These are phyloP conservation scores for Echites panduratus DNA, from an alignment of 257 asterid genomes.

Conservation along the genomic window DNA sequence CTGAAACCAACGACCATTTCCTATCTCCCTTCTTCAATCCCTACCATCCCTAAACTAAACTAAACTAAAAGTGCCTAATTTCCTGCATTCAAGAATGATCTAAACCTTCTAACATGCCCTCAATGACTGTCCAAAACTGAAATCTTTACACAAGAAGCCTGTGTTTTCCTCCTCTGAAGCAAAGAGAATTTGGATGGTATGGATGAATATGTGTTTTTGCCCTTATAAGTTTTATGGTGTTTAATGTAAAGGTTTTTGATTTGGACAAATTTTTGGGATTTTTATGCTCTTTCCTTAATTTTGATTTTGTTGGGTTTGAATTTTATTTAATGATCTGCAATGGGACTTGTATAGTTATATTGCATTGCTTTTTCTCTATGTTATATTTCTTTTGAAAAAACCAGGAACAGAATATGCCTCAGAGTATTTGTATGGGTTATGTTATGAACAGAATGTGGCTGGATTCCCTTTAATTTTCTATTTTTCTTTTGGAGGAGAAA, in stretches of 20 bases:
- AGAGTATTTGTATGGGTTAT: not conserved
- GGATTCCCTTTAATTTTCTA: not conserved
- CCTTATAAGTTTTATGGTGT: not conserved
- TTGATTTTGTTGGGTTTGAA: not conserved
- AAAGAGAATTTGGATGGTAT: constrained; percentile 1
- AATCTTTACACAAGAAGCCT: not conserved
- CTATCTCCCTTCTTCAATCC: not conserved
- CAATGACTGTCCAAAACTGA: constrained; percentile 8
- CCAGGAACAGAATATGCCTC: not conserved
- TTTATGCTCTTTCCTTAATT: not conserved
- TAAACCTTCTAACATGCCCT: not conserved
- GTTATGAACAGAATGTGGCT: not conserved
- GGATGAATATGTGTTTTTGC: not conserved
- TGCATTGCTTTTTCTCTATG: not conserved
- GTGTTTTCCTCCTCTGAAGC: not conserved
- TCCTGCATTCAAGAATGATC: too few relatives aligned
- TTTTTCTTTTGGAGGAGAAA: not conserved
- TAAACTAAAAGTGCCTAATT: not conserved
- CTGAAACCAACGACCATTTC: constrained; percentile 23
- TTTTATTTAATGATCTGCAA: too few relatives aligned
- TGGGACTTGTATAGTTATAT: not conserved
- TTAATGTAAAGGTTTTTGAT: not conserved
- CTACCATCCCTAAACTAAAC: not conserved
- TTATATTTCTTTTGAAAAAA: not conserved
- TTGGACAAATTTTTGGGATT: not conserved